phyloP scores from a whole-genome alignment of 2,329 filamentous ascomycete genomes.

The Fusarium beomiforme region DNA sequence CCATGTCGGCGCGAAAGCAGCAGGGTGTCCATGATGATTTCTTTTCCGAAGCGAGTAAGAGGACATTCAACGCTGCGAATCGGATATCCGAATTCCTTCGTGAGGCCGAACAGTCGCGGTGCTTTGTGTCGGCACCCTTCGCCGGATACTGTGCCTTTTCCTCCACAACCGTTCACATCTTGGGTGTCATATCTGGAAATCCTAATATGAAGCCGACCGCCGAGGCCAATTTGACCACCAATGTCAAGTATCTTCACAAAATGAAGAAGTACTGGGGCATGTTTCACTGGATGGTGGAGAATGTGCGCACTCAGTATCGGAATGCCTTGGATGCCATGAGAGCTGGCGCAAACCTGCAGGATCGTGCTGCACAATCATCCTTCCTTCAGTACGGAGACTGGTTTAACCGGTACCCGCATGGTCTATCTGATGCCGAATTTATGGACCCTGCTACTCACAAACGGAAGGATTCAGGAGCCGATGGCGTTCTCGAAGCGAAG shows the following conservation, averaged over 20 bases:
- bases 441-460: slow-evolving; percentile 75
- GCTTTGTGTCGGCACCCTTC: slow-evolving; percentile 88
- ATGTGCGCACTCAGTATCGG: slow-evolving; percentile 87
- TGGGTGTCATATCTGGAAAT: slow-evolving; percentile 90
- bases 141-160: slow-evolving; percentile 95
- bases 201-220: slow-evolving; percentile 77
- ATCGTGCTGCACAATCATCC: slow-evolving; percentile 61
- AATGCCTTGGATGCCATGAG: slow-evolving; percentile 84
- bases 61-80: slow-evolving; percentile 85
- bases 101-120: slow-evolving; percentile 73
- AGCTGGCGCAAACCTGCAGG: slow-evolving; percentile 65
- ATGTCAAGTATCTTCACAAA: slow-evolving; percentile 88
- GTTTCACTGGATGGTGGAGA: slow-evolving; percentile 97
- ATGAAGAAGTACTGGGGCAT: slow-evolving; percentile 99
- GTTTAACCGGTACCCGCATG: slow-evolving; percentile 95
- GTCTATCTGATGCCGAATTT: slow-evolving; percentile 85
- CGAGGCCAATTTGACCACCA: slow-evolving; percentile 85
- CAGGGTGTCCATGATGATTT: slow-evolving; percentile 82
- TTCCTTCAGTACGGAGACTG: slow-evolving; percentile 98
- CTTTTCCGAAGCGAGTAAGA: slow-evolving; percentile 76
- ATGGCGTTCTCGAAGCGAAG: slow-evolving; percentile 89
- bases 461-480: slow-evolving; percentile 82
- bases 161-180: slow-evolving; percentile 93
- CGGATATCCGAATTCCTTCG: slow-evolving; percentile 86
- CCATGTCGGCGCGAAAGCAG: slow-evolving; percentile 75